Base-by-base conservation (phyloP, 2,329 filamentous ascomycete genomes). In the Cladorrhinum sp. region DNA sequence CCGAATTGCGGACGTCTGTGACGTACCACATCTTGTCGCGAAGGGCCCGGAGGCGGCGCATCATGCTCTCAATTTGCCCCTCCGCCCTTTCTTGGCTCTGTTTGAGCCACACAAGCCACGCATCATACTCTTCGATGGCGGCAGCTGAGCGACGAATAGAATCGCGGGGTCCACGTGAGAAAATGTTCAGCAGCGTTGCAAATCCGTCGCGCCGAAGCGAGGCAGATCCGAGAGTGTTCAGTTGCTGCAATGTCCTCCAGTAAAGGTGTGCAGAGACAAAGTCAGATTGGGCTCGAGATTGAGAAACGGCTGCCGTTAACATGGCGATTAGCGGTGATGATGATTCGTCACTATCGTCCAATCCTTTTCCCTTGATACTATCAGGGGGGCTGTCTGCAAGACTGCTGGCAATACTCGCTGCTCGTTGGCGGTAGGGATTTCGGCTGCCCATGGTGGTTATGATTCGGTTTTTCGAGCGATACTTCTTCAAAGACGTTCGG, bases 11-110 rank as follows among this genome's bases (percentile, higher is more conserved):
- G 25, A 98, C 93, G 73, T 97, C 92, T 1, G 91, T 93, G 62
- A 95, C 90, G 72, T 96, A 99, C 95, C 95, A 99, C 91, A 98
- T 96, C 79, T 98, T 98, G 73, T 96, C 91, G 48, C 95, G 86
- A 41, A 97, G 81, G 22, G 89, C 87, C 60, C 87, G 85, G 38
- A 95, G 81, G 4, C 85, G 85, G 61, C 81, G 81, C 81, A 91
- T 89, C 84, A 92, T 90, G 4, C 85, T 81, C 45, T 92, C 88
- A 36, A 93, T 87, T 12, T 86, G 82, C 2, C 81, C 83, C 68
- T 93, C 91, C 52, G 92, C 87, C 2, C 89, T 85, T 68, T 92
- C 89, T 68, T 93, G 87, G 23, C 88, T 91, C 67, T 92, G 90
- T 70, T 92, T 92, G 20, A 96, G 81, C 85, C 89, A 92, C 12